Conservation (phyloP, 805 yeast genomes). For the Cyberlindnera sargentensis region DNA sequence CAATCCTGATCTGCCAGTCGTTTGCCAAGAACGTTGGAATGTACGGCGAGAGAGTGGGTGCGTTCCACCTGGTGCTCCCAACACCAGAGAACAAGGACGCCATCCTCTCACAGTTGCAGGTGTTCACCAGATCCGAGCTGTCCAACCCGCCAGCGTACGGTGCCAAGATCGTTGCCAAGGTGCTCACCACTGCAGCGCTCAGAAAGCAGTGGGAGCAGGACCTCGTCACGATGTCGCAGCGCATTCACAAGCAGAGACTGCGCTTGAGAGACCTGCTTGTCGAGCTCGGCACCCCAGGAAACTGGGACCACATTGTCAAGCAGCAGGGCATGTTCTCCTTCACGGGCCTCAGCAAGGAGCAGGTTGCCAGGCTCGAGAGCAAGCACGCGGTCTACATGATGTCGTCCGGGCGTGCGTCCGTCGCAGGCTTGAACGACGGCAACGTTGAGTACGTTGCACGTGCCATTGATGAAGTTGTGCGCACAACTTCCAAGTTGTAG, state of each 20-base stretch:
- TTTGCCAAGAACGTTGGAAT: constrained; percentile 95
- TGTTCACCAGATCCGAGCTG: constrained; percentile 72
- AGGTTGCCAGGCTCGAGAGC: constrained; percentile 68
- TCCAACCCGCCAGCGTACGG: constrained; percentile 97
- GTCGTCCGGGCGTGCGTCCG: constrained; percentile 81
- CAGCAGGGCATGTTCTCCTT: constrained; percentile 98
- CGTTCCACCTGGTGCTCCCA: constrained; percentile 68
- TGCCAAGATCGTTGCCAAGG: constrained; percentile 77
- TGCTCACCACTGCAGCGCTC: constrained; percentile 61
- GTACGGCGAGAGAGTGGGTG: constrained; percentile 97
- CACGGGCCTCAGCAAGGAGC: constrained; percentile 75
- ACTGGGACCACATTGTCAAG: constrained; percentile 82
- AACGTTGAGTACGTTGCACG: constrained; percentile 76
- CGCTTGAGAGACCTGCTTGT: constrained; percentile 55
- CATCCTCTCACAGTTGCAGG: constrained; percentile 67
- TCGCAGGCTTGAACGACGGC: constrained; percentile 82
- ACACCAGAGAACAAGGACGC: constrained; percentile 41
- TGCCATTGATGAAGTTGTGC: constrained; percentile 74
- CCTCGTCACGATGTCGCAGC: constrained; percentile 76
- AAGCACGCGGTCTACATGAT: constrained; percentile 81
- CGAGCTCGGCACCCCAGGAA: constrained; percentile 71
- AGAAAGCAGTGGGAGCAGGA: constrained; percentile 78
- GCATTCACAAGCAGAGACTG: constrained; percentile 76
- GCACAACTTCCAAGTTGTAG: constrained; percentile 19
- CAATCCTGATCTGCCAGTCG: constrained; percentile 81